Conservation (phyloP, 2,329 filamentous ascomycete genomes). For the Fusarium sp. region DNA sequence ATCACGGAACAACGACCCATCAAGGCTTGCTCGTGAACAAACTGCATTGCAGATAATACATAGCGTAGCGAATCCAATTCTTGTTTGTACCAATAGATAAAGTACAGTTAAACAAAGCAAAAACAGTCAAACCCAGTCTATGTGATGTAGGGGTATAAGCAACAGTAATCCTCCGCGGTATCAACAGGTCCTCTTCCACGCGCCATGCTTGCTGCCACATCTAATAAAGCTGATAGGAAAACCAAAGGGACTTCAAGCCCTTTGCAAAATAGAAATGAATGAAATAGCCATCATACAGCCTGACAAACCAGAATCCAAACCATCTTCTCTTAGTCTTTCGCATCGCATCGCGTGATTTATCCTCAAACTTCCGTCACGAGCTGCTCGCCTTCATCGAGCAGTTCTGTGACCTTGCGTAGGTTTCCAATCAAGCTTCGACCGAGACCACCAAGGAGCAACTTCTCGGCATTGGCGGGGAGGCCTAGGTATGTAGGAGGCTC, state of each 20-base stretch:
- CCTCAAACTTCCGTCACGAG: constrained; percentile 76
- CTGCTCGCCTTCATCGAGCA: constrained; percentile 95
- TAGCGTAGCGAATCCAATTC: constrained; percentile 6
- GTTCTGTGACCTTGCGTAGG: constrained; percentile 84
- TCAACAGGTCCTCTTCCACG: constrained; percentile 7
- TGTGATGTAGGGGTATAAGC: constrained; percentile 43
- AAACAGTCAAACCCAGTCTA: constrained; percentile 28
- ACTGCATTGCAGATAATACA: not conserved
- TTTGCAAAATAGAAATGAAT: constrained; percentile 19
- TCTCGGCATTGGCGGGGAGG: constrained; percentile 95
- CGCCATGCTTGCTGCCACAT: constrained; percentile 33
- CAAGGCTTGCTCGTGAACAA: not conserved
- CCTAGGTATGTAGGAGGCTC: constrained; percentile 97
- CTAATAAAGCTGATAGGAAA: constrained; percentile 27
- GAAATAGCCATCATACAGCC: not conserved
- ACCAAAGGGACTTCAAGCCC: not conserved
- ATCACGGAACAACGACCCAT: not conserved
- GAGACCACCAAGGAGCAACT: constrained; percentile 89
- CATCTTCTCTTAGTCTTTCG: not conserved
- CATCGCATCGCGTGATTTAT: not conserved
- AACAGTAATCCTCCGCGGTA: constrained; percentile 26
- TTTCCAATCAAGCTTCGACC: constrained; percentile 89
- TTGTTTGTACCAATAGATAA: constrained; percentile 3
- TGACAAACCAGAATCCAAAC: not conserved
- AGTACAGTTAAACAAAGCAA: constrained; percentile 16